Base-by-base conservation (phyloP, 2,329 filamentous ascomycete genomes). In the Ophioceras dolichostomum region DNA sequence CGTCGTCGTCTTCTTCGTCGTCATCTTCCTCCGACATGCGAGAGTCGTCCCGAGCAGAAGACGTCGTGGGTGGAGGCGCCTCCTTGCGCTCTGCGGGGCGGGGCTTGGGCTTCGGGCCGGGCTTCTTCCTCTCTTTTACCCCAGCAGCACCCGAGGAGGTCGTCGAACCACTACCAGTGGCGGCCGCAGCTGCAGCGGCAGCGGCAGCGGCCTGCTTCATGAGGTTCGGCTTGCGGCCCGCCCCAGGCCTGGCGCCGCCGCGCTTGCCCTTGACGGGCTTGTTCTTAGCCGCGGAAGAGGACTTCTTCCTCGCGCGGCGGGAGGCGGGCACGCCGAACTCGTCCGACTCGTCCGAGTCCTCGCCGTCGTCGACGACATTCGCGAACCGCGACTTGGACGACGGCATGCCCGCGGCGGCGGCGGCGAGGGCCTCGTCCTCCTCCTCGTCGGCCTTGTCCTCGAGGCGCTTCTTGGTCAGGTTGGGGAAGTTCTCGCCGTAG, bases 401-500 rank as follows among this genome's bases (percentile, higher is more conserved):
- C n/a, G n/a, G n/a, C 22, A 12, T 12, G 22, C 22, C 22, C 22
- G 22, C 22, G 22, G 8, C 22, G 8, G 22, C 22, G 22, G 8
- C 22, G 8, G 22, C 22, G 22, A 12, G 8, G 22, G 8, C 22
- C 22, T 26, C 22, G 22, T 26, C 22, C 22, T 26, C 22, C 8
- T 26, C 22, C 8, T 26, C 22, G 8, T 26, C 22, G 8, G 22
- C 22, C 22, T 26, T 12, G 22, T 26, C 59, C 44, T 67, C 60
- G 20, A 67, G 54, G 18, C 68, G 52, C 41, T 68, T 69, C 53
- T 70, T 67, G 24, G 63, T 75, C 40, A 79, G 53, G 41, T 78
- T 76, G 10, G 73, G 72, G 47, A 80, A 79, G 43, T 77, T 73
- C 49, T 78, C 70, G 30, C 81, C 81, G 47, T 93, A 91, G 51